These are phyloP conservation scores for Posidonia australis DNA, from an alignment of 106 monocot genomes.

Conservation along the genomic window DNA sequence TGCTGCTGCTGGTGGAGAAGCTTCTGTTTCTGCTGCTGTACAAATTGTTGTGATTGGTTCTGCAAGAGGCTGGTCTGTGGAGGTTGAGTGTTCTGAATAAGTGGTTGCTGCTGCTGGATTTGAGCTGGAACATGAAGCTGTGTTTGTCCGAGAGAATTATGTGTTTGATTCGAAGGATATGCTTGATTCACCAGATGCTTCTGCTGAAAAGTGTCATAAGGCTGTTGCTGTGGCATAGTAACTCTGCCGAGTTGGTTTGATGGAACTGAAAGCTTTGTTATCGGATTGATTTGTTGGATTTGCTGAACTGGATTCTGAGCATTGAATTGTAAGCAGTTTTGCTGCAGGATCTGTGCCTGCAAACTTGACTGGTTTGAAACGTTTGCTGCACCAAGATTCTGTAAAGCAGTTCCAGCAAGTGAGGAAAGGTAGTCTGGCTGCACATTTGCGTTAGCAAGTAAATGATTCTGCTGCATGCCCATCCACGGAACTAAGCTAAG, in stretches of 20 bases:
- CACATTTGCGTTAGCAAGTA: constrained; percentile 34
- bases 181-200: constrained; percentile 35
- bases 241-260: constrained; percentile 32
- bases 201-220: constrained; percentile 34
- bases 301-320: constrained; percentile 34
- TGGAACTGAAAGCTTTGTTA: constrained; percentile 32
- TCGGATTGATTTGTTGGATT: constrained; percentile 35
- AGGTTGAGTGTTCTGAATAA: constrained; percentile 12
- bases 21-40: constrained; percentile 6
- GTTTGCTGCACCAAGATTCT: constrained; percentile 47
- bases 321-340: constrained; percentile 49
- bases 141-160: constrained; percentile 26
- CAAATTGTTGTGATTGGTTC: constrained; percentile 4
- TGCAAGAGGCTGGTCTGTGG: constrained; percentile 8
- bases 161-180: constrained; percentile 27
- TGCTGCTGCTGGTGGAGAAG: constrained; percentile 22
- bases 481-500: constrained; percentile 76
- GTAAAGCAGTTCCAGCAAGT: constrained; percentile 34
- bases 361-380: constrained; percentile 44
- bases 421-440: constrained; percentile 52
- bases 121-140: constrained; percentile 37
- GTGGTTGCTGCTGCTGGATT: constrained; percentile 26
- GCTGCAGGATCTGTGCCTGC: constrained; percentile 44
- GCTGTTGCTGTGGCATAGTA: constrained; percentile 42
- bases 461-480: constrained; percentile 70